Evolutionary conservation across 2,329 filamentous ascomycete species (phyloP).

Genomic region (Phyllosticta ampelicida): DNA sequence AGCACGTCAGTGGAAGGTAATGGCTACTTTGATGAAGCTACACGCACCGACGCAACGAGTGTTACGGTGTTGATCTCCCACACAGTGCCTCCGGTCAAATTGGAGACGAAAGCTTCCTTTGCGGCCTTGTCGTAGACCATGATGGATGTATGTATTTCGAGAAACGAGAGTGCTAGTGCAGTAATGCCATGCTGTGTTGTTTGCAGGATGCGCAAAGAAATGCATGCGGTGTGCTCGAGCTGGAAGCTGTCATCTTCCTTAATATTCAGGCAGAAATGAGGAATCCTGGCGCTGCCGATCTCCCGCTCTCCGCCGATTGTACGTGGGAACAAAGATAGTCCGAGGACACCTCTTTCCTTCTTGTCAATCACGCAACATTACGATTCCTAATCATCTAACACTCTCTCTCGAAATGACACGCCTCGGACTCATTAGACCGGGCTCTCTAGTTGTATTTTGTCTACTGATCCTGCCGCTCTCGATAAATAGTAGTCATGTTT

Average conservation of each 20-base stretch:
- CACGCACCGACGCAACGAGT: constrained; percentile 67
- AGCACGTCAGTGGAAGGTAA: constrained; percentile 11
- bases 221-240: not conserved
- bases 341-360: not conserved
- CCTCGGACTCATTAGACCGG: no score
- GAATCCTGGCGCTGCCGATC: not conserved
- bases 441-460: no score
- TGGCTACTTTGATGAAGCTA: constrained; percentile 6
- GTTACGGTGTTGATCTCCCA: constrained; percentile 81
- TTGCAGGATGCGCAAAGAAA: not conserved
- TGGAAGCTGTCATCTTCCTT: constrained; percentile 8
- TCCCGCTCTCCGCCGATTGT: not conserved
- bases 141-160: constrained; percentile 13
- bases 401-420: no score
- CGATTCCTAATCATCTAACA: no score
- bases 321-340: not conserved
- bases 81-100: constrained; percentile 72
- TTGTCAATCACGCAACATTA: no score
- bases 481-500: no score
- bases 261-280: not conserved
- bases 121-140: constrained; percentile 60
- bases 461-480: no score
- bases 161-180: not conserved
- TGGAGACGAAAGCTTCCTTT: constrained; percentile 94
- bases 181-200: not conserved